Evolutionary conservation across 2,329 filamentous ascomycete species (phyloP).

Genomic region (Cyphellophora attinorum): DNA sequence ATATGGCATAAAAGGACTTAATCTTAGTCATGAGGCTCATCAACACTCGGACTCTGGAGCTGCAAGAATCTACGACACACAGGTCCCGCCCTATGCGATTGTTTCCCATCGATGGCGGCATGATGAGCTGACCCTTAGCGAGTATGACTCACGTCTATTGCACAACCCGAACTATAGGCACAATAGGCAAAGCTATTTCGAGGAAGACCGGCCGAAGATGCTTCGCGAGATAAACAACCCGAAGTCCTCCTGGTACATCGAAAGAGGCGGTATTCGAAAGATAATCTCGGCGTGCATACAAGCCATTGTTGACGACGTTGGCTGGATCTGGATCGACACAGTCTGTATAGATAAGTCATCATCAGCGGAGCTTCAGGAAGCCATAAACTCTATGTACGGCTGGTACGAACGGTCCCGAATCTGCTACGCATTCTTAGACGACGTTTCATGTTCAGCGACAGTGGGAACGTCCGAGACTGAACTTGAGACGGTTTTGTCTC

Average conservation of each 20-base stretch:
- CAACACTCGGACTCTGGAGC: slow-evolving; percentile 11
- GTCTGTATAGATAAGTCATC: slow-evolving; percentile 19
- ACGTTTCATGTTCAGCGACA: slow-evolving; percentile 11
- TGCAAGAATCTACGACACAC: slow-evolving; percentile 11
- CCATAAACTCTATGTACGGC: slow-evolving; percentile 17
- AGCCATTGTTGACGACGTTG: no score
- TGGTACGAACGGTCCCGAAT: slow-evolving; percentile 16
- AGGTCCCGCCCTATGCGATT: slow-evolving; percentile 21
- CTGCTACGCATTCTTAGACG: slow-evolving; percentile 11
- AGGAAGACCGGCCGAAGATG: no score
- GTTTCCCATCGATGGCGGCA: slow-evolving; percentile 25
- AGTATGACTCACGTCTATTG: no score
- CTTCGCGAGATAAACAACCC: no score
- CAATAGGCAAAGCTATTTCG: slow-evolving; percentile 17
- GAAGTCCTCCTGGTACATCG: no score
- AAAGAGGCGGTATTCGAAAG: no score
- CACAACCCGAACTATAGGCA: no score
- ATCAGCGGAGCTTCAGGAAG: slow-evolving; percentile 12
- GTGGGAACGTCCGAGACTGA: no score
- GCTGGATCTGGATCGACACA: slow-evolving; percentile 19
- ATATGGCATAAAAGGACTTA: no score
- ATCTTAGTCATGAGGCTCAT: slow-evolving; percentile 16
- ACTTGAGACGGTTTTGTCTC: neutral
- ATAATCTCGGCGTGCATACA: no score
- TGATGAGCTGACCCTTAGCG: slow-evolving; percentile 19